Conservation (phyloP, 2,329 filamentous ascomycete species). For the Fusarium napiforme region DNA sequence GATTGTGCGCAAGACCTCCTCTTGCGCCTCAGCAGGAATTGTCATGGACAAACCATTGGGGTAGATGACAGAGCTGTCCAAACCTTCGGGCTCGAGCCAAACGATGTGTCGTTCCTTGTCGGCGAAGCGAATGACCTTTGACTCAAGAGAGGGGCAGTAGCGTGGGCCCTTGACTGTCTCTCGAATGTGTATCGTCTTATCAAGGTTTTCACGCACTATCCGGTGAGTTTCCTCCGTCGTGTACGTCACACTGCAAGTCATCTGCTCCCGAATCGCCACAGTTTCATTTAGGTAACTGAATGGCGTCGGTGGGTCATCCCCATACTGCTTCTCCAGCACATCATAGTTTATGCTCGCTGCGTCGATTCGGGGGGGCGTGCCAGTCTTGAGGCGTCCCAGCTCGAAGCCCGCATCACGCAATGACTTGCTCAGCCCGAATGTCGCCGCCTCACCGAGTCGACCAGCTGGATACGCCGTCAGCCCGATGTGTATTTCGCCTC, state of each 20-base stretch:
- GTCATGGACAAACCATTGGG: conserved; percentile 99
- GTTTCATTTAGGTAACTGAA: conserved; percentile 90
- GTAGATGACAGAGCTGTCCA: conserved; percentile 89
- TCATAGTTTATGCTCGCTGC: conserved; percentile 83
- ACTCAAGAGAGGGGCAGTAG: conserved; percentile 95
- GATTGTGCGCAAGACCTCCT: conserved; percentile 85
- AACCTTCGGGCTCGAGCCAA: conserved; percentile 97
- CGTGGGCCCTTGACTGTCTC: conserved; percentile 94
- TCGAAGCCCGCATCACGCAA: conserved; percentile 88
- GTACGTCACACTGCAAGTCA: conserved; percentile 87
- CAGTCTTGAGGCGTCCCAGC: conserved; percentile 91
- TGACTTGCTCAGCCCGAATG: conserved; percentile 91
- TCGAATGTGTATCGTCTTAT: conserved; percentile 95
- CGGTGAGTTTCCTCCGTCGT: conserved; percentile 87
- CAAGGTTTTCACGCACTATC: conserved; percentile 87
- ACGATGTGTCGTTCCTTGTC: conserved; percentile 86
- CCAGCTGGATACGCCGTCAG: conserved; percentile 86
- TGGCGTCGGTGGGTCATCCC: conserved; percentile 86
- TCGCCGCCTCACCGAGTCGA: conserved; percentile 92
- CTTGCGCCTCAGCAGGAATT: conserved; percentile 87
- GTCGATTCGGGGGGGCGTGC: conserved; percentile 89
- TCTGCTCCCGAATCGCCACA: conserved; percentile 82
- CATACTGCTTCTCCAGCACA: conserved; percentile 76
- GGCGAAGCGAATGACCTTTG: conserved; percentile 89
- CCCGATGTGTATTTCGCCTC: conserved; percentile 96